phyloP scores from a whole-genome alignment of 305 asterid genomes.

The Salvia sclarea region DNA sequence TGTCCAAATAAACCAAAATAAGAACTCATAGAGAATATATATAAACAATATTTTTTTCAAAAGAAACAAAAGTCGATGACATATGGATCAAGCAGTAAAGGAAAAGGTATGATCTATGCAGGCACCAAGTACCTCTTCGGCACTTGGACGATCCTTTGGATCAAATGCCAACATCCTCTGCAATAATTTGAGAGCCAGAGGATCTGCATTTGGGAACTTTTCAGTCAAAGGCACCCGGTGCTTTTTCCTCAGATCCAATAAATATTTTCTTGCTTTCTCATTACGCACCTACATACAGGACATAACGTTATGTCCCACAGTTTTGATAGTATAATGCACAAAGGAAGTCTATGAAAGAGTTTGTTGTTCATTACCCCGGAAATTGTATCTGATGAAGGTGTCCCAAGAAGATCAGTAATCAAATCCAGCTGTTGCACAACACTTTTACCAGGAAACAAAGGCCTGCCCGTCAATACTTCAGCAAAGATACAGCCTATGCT shows the following conservation, averaged over 20 bases:
- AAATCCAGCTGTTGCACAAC: slow-evolving; percentile 61
- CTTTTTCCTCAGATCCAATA: slow-evolving; percentile 50
- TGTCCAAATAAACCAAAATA: slow-evolving; percentile 31
- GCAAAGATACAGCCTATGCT: slow-evolving; percentile 67
- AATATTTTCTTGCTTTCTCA: slow-evolving; percentile 66
- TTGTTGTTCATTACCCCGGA: slow-evolving; percentile 50
- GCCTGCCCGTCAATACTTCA: slow-evolving; percentile 55
- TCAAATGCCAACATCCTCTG: slow-evolving; percentile 57
- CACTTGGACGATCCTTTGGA: slow-evolving; percentile 68
- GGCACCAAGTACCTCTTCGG: slow-evolving; percentile 50
- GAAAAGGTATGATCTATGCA: not conserved
- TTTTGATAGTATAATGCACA: slow-evolving; percentile 25
- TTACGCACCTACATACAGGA: slow-evolving; percentile 54
- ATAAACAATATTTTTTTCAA: not conserved
- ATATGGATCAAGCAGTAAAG: not conserved
- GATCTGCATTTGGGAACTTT: slow-evolving; percentile 58
- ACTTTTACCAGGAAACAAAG: slow-evolving; percentile 65
- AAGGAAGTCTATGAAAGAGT: not conserved
- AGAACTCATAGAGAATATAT: slow-evolving; percentile 12
- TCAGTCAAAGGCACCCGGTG: slow-evolving; percentile 43
- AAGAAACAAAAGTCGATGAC: slow-evolving; percentile 2
- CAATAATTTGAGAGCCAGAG: slow-evolving; percentile 55
- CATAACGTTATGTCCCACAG: slow-evolving; percentile 19
- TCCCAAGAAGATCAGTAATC: slow-evolving; percentile 63
- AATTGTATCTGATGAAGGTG: slow-evolving; percentile 63